Conservation (phyloP, 2,329 filamentous ascomycete species). For the Neurospora sp. region DNA sequence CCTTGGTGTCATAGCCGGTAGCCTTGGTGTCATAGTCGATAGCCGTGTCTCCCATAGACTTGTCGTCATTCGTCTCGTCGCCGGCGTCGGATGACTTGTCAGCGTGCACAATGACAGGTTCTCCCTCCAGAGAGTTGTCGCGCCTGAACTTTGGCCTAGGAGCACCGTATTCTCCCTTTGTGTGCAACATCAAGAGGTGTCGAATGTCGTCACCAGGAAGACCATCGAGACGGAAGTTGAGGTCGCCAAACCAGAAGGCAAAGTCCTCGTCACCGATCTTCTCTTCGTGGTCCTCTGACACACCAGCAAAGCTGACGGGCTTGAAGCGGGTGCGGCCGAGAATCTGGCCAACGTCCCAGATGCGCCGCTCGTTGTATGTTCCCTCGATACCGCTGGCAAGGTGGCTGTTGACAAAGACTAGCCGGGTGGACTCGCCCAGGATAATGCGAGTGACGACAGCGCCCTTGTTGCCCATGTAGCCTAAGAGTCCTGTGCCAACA, state of each 20-base stretch:
- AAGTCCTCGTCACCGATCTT: conserved; percentile 85
- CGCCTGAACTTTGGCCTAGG: conserved; percentile 14
- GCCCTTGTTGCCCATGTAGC: conserved; percentile 95
- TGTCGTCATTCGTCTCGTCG: conserved; percentile 34
- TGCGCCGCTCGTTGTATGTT: conserved; percentile 67
- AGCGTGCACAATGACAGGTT: conserved; percentile 39
- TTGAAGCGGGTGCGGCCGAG: conserved; percentile 67
- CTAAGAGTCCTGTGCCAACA: conserved; percentile 82
- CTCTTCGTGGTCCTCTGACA: conserved; percentile 55
- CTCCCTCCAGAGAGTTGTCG: conserved; percentile 33
- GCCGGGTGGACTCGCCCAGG: conserved; percentile 76
- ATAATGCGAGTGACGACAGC: conserved; percentile 74
- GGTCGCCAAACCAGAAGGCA: conserved; percentile 90
- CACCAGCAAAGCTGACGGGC: conserved; percentile 56
- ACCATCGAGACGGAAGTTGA: conserved; percentile 87
- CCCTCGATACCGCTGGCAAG: conserved; percentile 79
- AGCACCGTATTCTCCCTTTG: conserved; percentile 57
- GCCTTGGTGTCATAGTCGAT: conserved; percentile 22
- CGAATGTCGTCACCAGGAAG: conserved; percentile 87
- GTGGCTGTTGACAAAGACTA: conserved; percentile 89
- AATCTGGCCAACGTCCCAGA: conserved; percentile 84
- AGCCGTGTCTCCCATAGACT: conserved; percentile 16
- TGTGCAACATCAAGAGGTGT: conserved; percentile 72
- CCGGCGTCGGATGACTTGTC: conserved; percentile 29
- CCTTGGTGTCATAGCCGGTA: conserved; percentile 20